Evolutionary conservation across 768 basidiomycete genomes (phyloP).

Genomic region (Leccinellum rugosiceps): DNA sequence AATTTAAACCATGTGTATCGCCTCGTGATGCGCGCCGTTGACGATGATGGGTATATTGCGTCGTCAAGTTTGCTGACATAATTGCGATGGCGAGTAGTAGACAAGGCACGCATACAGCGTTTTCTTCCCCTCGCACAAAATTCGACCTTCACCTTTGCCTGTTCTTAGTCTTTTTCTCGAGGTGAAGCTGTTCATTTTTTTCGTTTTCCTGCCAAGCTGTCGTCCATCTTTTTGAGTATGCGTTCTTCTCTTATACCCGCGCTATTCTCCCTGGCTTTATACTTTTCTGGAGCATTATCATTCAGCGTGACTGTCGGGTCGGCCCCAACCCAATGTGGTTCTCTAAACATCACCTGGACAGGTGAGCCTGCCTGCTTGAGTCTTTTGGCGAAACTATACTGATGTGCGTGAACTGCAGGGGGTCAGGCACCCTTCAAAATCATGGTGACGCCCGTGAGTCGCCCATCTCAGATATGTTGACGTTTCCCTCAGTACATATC

Average conservation of each 20-base stretch:
- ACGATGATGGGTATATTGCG: not conserved
- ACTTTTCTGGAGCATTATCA: slow-evolving; percentile 19
- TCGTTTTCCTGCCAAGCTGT: slow-evolving; percentile 7
- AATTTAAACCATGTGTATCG: not conserved
- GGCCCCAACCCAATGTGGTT: slow-evolving; percentile 57
- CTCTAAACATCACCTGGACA: slow-evolving; percentile 58
- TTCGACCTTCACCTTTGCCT: slow-evolving; percentile 4
- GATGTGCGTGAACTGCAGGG: slow-evolving; percentile 35
- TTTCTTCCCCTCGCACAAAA: slow-evolving; percentile 4
- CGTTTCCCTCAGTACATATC: slow-evolving; percentile 5
- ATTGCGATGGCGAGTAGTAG: not conserved
- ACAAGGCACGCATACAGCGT: not conserved
- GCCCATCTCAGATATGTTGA: not conserved
- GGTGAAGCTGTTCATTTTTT: slow-evolving; percentile 4
- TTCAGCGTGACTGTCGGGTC: slow-evolving; percentile 49
- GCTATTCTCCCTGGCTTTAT: slow-evolving; percentile 22
- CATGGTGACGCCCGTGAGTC: slow-evolving; percentile 49
- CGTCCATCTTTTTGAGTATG: slow-evolving; percentile 25
- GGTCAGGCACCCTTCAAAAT: slow-evolving; percentile 53
- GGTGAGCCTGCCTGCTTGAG: slow-evolving; percentile 40
- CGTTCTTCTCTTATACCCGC: slow-evolving; percentile 24
- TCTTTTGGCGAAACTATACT: not conserved
- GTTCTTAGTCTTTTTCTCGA: slow-evolving; percentile 5
- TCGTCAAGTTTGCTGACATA: slow-evolving; percentile 19
- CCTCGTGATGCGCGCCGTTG: not conserved